phyloP scores from a whole-genome alignment of 2,329 filamentous ascomycete species.

The Xylariaceae sp. region DNA sequence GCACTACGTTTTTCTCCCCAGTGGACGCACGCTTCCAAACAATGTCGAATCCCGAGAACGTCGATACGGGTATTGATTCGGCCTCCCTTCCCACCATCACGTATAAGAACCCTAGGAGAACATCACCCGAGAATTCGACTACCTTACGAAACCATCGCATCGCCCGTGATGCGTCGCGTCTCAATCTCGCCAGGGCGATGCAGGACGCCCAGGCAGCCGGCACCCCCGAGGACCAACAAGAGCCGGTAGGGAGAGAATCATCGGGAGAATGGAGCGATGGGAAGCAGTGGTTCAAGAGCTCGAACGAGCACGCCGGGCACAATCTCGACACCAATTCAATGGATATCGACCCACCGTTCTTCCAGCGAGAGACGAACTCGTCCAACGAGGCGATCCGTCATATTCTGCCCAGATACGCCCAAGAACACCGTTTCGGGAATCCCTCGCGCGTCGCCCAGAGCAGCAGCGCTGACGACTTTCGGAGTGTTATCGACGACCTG shows the following conservation, averaged over 20 bases:
- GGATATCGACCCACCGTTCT: slow-evolving; percentile 53
- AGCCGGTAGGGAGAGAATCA: slow-evolving; percentile 35
- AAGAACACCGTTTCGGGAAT: slow-evolving; percentile 20
- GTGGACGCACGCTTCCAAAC: too few relatives aligned
- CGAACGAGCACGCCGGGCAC: slow-evolving; percentile 44
- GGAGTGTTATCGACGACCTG: slow-evolving; percentile 81
- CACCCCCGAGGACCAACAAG: slow-evolving; percentile 6
- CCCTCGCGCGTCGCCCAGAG: slow-evolving; percentile 37
- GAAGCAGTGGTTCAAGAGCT: slow-evolving; percentile 49
- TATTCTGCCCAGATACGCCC: slow-evolving; percentile 18
- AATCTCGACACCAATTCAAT: slow-evolving; percentile 39
- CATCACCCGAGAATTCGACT: slow-evolving; percentile 41
- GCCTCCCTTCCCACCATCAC: slow-evolving; percentile 21
- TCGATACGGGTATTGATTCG: slow-evolving; percentile 19
- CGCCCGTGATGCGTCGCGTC: slow-evolving; percentile 36
- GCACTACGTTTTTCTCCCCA: too few relatives aligned
- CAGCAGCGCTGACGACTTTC: slow-evolving; percentile 67
- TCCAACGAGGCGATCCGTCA: slow-evolving; percentile 41
- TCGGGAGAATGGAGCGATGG: slow-evolving; percentile 47
- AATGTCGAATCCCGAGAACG: slow-evolving; percentile 26
- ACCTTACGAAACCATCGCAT: slow-evolving; percentile 43
- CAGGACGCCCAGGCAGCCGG: slow-evolving; percentile 12
- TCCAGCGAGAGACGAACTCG: slow-evolving; percentile 47
- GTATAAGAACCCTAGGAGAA: slow-evolving; percentile 33
- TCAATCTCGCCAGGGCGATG: slow-evolving; percentile 16